Base-by-base conservation (phyloP, 441 rosid species). In the Euphorbia celastroides region DNA sequence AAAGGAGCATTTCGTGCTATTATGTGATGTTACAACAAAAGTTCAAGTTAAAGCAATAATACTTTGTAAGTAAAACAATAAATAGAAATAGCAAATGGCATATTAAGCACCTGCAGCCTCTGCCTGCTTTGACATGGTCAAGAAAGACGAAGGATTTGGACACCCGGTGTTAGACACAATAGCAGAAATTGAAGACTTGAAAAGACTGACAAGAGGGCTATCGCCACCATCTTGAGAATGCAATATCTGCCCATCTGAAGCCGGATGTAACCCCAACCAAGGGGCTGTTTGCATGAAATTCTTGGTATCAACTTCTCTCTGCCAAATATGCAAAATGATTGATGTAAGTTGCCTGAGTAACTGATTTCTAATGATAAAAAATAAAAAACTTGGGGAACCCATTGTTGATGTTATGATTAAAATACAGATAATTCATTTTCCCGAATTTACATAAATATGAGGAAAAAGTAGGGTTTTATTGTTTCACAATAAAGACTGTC, bases 251-350 rank as follows among this genome's bases (percentile, higher is more conserved):
- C 97, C 98, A 70, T 92, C 99, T 32, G 84, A 78, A 38, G 89
- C 89, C 7, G 98, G 95, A 70, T 88, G 63, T 74, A 90, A 78
- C 62, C 98, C 99, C 78, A 95, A 73, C 99, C 98, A 94, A 67
- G 98, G 89, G 62, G 98, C 94, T 57, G 88, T 87, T 83, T 92
- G 98, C 96, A 94, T 89, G 85, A 92, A 94, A 73, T 87, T 86
- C 58, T 76, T 81, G 68, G 94, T 84, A 74, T 94, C 99, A 52
- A 83, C 81, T 80, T 89, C 98, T 86, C 98, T 86, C 99, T 95
- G 86, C 66, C 60, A 44, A 67, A 65, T 63, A 81, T 65, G 62
- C 44, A 41, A 57, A 44, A 69, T 70, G 31, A n/a, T 61, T 70
- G 67, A 32, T 20, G 59, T 74, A 61, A 80, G 78, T 72, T 68